Base-by-base conservation (phyloP, 192 early-diverging fungal genomes). In the Spizellomyces punctatus region DNA sequence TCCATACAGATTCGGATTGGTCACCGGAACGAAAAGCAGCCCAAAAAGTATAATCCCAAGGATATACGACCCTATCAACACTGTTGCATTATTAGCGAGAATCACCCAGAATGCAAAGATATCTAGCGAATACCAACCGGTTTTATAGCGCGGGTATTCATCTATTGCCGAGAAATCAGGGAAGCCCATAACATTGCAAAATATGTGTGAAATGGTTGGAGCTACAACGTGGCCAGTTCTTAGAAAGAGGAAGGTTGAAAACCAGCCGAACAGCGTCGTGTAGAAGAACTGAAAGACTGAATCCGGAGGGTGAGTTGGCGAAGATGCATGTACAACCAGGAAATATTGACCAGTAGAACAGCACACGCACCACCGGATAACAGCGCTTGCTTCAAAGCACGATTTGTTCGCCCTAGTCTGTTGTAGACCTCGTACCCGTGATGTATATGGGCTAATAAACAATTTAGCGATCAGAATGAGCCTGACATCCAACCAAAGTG, bases 241-340 rank as follows among this genome's bases (percentile, higher is more conserved):
- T 19, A 91, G 10, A 52, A 91, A 83, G 27, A 90, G 27, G 69
- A 81, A 92, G 12, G 86, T 85, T 9, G 86, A 87, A 81, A 88
- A 91, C 89, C 90, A 92, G 17, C 93, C 93, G 82, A 93, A 94
- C 6, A 93, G 17, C 5, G 84, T 89, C 1, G 91, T 94, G 74
- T 92, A 94, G 0, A 64, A 44, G 54, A 94, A 86, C 63, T 93
- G 91, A 50, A 90, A 89, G 0, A 71, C 84, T 81, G 58, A 47
- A 36, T 36, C 27, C 27, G 1, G 27, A 36, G 27, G 41, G 17
- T 9, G 41, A 5, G 0, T 50, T 16, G 1, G 43, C 12, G 0
- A 50, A 10, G 69, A 71, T 14, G 7, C 12, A 14, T 5, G 6
- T 42, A n/a, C n/a, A n/a, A n/a, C n/a, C n/a, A 16, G 62, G n/a